Evolutionary conservation across 1,284 basidiomycete genomes (phyloP).

Genomic region (Papiliotrema nemorosa): DNA sequence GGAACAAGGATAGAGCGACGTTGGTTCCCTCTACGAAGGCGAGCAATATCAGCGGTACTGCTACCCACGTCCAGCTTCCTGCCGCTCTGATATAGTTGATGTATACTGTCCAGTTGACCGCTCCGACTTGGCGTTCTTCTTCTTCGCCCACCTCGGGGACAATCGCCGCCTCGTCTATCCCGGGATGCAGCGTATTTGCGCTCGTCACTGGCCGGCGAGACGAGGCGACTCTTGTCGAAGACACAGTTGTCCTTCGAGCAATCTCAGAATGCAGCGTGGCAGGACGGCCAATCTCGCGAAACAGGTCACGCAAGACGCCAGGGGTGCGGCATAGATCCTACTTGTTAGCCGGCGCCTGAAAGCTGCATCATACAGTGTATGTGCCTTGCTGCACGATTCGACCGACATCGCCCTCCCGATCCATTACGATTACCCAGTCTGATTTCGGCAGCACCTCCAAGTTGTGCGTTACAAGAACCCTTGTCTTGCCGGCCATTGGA

Average conservation of each 20-base stretch:
- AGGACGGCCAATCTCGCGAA: too few relatives aligned
- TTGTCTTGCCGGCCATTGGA: constrained; percentile 59
- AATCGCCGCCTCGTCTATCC: not conserved
- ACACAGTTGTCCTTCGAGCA: too few relatives aligned
- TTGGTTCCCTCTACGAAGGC: constrained; percentile 22
- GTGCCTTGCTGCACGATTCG: constrained; percentile 27
- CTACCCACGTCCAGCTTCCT: constrained; percentile 6
- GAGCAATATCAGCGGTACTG: not conserved
- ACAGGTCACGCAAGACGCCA: too few relatives aligned
- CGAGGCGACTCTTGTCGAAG: too few relatives aligned
- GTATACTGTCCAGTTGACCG: constrained; percentile 17
- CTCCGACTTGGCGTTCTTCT: constrained; percentile 21
- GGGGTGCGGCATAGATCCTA: too few relatives aligned
- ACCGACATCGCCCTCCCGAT: constrained; percentile 51
- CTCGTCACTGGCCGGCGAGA: not conserved
- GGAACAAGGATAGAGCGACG: constrained; percentile 30
- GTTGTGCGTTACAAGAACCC: constrained; percentile 67
- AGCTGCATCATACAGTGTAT: constrained; percentile 41
- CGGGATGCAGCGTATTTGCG: not conserved
- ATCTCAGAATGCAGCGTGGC: too few relatives aligned
- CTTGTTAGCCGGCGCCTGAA: too few relatives aligned
- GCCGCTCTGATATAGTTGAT: constrained; percentile 4
- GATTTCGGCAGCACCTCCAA: constrained; percentile 60
- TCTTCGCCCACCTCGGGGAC: constrained; percentile 9
- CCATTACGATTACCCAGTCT: constrained; percentile 25